Conservation (phyloP, 73 alveolate genomes). For the Paramecium sonneborni region DNA sequence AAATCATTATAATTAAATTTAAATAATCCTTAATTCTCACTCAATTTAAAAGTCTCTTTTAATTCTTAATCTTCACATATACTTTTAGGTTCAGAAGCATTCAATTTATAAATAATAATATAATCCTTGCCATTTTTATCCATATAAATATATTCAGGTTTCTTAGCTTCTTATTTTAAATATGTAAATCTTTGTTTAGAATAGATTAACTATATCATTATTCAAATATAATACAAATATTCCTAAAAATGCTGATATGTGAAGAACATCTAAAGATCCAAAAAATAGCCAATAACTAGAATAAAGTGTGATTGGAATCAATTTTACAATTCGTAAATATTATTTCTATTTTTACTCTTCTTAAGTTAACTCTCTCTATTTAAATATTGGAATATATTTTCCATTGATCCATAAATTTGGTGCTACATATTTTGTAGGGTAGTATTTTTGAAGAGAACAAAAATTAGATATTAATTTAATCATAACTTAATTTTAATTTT, state of each 20-base stretch:
- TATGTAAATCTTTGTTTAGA: background rate
- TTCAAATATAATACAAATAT: background rate
- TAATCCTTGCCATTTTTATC: background rate
- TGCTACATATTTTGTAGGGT: background rate
- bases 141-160: background rate
- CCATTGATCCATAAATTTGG: background rate
- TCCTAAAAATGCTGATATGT: background rate
- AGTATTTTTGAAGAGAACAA: background rate
- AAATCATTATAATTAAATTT: background rate
- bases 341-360: background rate
- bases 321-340: background rate
- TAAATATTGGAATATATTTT: background rate
- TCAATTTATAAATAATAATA: background rate
- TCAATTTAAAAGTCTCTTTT: background rate
- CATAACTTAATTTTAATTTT: background rate
- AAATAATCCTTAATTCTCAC: background rate
- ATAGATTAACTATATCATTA: background rate
- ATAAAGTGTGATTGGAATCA: background rate
- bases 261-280: background rate
- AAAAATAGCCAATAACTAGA: constrained; percentile 10
- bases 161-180: background rate
- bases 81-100: background rate
- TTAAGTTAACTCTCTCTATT: background rate
- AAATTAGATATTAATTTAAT: background rate
- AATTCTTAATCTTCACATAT: background rate